Percentiles rank a stretch among this genome's conserved stretches.
phyloP scores from a whole-genome alignment of 192 early-diverging fungal genomes.

The Entomortierella parvispora region DNA sequence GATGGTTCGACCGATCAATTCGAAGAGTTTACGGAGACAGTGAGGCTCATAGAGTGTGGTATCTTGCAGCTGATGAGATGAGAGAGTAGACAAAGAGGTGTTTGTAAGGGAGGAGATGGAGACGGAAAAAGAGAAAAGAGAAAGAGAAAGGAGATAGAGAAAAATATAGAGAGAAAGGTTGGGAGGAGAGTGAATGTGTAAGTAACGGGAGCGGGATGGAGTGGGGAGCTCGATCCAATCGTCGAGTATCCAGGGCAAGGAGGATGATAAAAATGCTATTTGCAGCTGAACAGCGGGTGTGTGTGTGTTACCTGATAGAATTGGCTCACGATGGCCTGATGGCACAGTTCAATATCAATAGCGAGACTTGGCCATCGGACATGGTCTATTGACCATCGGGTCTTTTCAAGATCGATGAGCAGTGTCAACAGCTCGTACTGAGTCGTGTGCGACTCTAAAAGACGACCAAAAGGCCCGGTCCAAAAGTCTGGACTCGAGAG shows the following conservation, averaged over 20 bases:
- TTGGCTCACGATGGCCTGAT: not conserved
- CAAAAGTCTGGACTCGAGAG: conserved; percentile 10
- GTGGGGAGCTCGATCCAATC: too few species aligned
- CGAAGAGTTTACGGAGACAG: conserved; percentile 14
- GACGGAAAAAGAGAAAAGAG: too few species aligned
- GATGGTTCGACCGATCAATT: conserved; percentile 15
- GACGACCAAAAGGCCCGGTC: not conserved
- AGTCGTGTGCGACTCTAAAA: not conserved
- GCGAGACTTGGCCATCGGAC: not conserved
- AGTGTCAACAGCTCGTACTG: conserved; percentile 17
- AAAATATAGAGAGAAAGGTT: too few species aligned
- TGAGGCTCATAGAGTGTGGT: not conserved
- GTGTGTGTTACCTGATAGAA: not conserved
- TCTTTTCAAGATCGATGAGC: conserved; percentile 37
- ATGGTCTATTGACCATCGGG: not conserved
- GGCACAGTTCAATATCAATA: conserved; percentile 1
- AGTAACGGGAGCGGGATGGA: too few species aligned
- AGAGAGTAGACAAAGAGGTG: too few species aligned
- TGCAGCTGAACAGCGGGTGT: too few species aligned
- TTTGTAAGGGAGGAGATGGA: not conserved
- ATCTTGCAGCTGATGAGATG: not conserved
- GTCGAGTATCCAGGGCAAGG: too few species aligned
- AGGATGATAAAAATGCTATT: too few species aligned
- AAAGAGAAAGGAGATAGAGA: conserved; percentile 2
- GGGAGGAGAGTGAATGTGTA: too few species aligned